Conservation (phyloP, 768 basidiomycete genomes). For the Termitomyces sp. region DNA sequence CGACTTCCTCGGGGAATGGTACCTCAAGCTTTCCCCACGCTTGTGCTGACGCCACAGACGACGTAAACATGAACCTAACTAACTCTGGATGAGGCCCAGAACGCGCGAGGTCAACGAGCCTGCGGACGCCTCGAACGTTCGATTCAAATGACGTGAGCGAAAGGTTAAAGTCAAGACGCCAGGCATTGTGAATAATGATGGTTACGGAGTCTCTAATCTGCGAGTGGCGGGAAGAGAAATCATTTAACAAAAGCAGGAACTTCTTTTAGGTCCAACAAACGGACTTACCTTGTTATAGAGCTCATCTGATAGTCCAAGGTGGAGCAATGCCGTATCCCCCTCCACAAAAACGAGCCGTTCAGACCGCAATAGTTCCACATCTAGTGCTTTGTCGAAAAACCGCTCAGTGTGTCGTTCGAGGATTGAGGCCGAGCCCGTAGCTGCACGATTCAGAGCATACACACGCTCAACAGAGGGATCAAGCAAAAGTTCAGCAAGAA, state of each 20-base stretch:
- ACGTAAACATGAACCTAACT: conserved; percentile 33
- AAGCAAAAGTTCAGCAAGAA: conserved; percentile 10
- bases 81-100: conserved; percentile 18
- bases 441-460: conserved; percentile 16
- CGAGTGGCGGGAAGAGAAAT: neutral
- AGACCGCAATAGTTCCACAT: conserved; percentile 18
- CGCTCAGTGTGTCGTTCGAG: conserved; percentile 13
- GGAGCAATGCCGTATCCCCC: conserved; percentile 21
- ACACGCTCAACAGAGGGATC: conserved; percentile 10
- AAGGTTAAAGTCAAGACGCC: conserved; percentile 42
- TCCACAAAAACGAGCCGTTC: conserved; percentile 29
- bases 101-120: conserved; percentile 36
- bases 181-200: conserved; percentile 36
- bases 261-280: neutral
- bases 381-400: conserved; percentile 23
- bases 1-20: conserved; percentile 28
- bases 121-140: conserved; percentile 39
- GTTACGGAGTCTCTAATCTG: conserved; percentile 28
- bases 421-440: conserved; percentile 3
- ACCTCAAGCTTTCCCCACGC: conserved; percentile 22
- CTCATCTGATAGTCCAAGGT: conserved; percentile 22
- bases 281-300: conserved; percentile 17
- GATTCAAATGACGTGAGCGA: conserved; percentile 44
- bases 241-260: neutral
- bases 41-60: conserved; percentile 29